These are phyloP conservation scores for Corylus heterophylla DNA, from an alignment of 306 rosid species.

Conservation along the genomic window DNA sequence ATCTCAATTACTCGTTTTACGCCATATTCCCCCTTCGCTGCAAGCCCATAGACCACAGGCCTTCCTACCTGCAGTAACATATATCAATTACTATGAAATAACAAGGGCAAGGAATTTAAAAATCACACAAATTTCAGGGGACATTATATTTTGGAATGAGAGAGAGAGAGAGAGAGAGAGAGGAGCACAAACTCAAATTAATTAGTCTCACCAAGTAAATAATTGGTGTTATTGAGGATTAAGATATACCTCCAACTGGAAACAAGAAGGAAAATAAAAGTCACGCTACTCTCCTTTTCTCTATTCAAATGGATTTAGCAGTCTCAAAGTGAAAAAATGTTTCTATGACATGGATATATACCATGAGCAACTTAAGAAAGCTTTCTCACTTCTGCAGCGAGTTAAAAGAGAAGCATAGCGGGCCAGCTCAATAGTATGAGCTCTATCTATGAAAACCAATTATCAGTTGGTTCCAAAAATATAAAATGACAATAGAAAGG, in stretches of 20 bases:
- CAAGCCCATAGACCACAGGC: conserved; percentile 37
- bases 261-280: too few species aligned
- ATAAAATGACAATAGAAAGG: too few species aligned
- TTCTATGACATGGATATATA: background rate
- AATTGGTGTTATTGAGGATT: background rate
- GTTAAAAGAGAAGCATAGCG: background rate
- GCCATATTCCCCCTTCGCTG: conserved; percentile 56
- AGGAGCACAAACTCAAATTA: too few species aligned
- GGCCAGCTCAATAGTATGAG: too few species aligned
- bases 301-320: background rate
- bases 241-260: background rate
- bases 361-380: background rate
- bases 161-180: too few species aligned
- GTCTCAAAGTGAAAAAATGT: background rate
- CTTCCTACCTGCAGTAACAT: conserved; percentile 1
- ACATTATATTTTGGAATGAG: background rate
- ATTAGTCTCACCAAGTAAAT: background rate
- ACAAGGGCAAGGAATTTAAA: background rate
- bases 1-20: conserved; percentile 51
- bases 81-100: background rate
- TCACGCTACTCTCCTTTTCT: background rate
- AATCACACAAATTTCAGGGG: background rate
- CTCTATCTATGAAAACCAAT: too few species aligned
- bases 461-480: too few species aligned
- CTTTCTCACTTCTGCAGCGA: background rate